Conservation (phyloP, 2,329 filamentous ascomycete species). For the Colletotrichum graminicola region DNA sequence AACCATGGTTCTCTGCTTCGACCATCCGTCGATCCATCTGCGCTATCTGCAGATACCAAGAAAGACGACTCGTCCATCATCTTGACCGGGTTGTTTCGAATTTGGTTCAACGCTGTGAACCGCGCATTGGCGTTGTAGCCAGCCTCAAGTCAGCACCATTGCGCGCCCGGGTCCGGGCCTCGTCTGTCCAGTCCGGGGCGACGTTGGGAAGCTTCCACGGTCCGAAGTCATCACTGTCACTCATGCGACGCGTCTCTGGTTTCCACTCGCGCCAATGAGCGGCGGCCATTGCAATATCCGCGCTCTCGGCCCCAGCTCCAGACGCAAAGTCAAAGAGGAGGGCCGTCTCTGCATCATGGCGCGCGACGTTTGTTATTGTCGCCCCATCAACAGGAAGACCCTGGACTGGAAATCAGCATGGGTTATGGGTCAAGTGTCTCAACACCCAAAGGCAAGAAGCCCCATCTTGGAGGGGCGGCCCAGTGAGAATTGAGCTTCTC, state of each 20-base stretch:
- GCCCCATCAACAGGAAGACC: constrained; percentile 39
- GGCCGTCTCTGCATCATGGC: constrained; percentile 22
- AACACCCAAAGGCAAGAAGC: constrained; percentile 31
- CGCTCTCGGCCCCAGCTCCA: constrained; percentile 4
- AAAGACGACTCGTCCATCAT: constrained; percentile 17
- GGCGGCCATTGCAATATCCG: constrained; percentile 2
- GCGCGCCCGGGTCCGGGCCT: constrained; percentile 11
- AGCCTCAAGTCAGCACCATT: constrained; percentile 13
- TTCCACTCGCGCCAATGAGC: constrained; percentile 24
- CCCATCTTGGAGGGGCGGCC: constrained; percentile 20
- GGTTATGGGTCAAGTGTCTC: constrained; percentile 33
- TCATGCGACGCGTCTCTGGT: constrained; percentile 30
- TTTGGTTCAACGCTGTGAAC: constrained; percentile 27
- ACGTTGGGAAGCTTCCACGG: constrained; percentile 16
- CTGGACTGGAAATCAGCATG: constrained; percentile 31
- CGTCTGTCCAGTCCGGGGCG: background rate
- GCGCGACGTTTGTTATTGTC: constrained; percentile 32
- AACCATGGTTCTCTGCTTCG: background rate
- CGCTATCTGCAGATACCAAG: background rate
- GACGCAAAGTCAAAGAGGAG: constrained; percentile 17
- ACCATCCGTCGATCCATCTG: background rate
- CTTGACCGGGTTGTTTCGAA: constrained; percentile 9
- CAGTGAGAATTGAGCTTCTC: constrained; percentile 25
- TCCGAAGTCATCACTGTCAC: background rate
- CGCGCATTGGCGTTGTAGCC: constrained; percentile 16